A percentile compares a stretch with the other conserved stretches of the same genome.
phyloP scores from a whole-genome alignment of 768 basidiomycete genomes.

The Lactarius psammicola region DNA sequence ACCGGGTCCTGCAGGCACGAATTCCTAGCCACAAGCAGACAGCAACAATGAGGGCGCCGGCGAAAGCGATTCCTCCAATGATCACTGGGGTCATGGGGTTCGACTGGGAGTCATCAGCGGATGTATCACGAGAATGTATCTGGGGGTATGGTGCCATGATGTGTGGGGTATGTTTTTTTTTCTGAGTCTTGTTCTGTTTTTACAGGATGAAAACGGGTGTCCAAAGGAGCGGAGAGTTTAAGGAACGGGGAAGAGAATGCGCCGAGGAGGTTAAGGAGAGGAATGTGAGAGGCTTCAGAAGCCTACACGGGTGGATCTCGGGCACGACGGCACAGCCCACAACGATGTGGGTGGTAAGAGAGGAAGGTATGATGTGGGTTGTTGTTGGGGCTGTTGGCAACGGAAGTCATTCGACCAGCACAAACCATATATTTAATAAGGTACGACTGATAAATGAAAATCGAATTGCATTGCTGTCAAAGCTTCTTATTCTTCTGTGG shows the following conservation, averaged over 20 bases:
- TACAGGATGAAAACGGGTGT: not conserved
- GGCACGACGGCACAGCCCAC: conserved; percentile 1
- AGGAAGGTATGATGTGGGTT: not conserved
- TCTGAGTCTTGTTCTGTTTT: not conserved
- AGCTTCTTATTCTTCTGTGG: not conserved
- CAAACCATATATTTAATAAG: not conserved
- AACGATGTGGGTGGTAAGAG: not conserved
- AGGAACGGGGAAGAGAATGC: conserved; percentile 4
- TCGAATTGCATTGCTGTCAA: not conserved
- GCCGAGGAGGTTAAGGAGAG: not conserved
- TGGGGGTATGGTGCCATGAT: conserved; percentile 24
- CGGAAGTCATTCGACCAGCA: not conserved
- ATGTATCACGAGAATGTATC: conserved; percentile 9
- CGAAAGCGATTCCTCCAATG: conserved; percentile 53
- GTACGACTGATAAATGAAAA: not conserved
- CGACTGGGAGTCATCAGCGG: not conserved
- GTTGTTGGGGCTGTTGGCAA: not conserved
- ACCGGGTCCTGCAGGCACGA: conserved; percentile 43
- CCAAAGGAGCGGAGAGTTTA: conserved; percentile 11
- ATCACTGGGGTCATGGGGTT: conserved; percentile 35
- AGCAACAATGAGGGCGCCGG: conserved; percentile 41
- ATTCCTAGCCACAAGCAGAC: conserved; percentile 46
- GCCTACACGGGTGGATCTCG: not conserved
- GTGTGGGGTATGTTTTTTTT: not conserved
- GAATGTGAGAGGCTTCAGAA: conserved; percentile 2